Evolutionary conservation across 1,284 basidiomycete genomes (phyloP), one percentile per base, ranked within the genome.

Genomic region (Hemileia vastatrix): DNA sequence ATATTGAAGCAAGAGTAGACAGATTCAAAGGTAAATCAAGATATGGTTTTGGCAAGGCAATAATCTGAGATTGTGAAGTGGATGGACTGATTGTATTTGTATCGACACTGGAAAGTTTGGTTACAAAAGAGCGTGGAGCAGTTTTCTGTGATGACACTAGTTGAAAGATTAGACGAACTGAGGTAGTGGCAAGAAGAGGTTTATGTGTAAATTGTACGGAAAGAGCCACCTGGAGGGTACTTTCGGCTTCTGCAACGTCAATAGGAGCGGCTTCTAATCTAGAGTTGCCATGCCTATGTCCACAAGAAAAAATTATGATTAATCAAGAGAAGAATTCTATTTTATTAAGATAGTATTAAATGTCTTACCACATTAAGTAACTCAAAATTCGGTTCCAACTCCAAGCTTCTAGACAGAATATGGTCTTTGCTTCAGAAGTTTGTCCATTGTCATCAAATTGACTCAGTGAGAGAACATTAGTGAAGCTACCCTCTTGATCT

Each of bases 301-400:
- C 4, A 27, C 13, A 31, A 13, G 40, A 50, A 57, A 50, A 33
- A 43, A 59, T 23, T 43, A 36, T 40, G 19, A 43, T 6, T 21
- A 33, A 54, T 1, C 4, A 13, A 13, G 27, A 51, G 47, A 11
- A 31, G 9, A 52, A 43, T 15, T 5, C 11, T 23, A 1, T 49
- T 3, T 51, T 11, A 40, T 23, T 3, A 21, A 21, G 2, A 4
- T 8, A 2, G 31, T 33, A 33, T 24, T 15, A 31, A 40, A n/a
- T 4, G 47, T 13, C 52, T 48, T 36, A 62, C 60, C 60, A 55
- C 60, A 62, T 62, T 15, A 62, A 13, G 24, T 62, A 62, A 3
- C 45, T 50, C 6, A 62, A 44, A 6, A 62, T 18, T n/a, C 48
- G 53, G 44, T 55, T 55, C 60, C 60, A 55, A 21, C 45, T 62